These are phyloP conservation scores for Diaporthe nobilis DNA, from an alignment of 2,329 filamentous ascomycete genomes.

Conservation along the genomic window DNA sequence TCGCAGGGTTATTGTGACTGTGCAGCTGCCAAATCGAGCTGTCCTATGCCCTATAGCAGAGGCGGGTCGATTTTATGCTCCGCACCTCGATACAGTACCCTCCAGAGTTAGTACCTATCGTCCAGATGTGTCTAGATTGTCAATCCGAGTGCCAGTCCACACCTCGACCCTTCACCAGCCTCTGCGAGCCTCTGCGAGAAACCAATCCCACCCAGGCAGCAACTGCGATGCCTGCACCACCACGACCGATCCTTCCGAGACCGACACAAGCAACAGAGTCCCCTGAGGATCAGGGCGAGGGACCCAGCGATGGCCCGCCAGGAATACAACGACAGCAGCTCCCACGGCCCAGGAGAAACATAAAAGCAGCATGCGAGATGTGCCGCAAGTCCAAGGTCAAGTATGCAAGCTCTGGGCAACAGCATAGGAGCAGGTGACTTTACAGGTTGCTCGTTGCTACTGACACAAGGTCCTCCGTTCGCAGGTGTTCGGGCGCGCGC, in stretches of 20 bases:
- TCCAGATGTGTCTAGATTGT: background rate
- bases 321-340: background rate
- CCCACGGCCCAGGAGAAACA: background rate
- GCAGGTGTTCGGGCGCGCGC: constrained; percentile 8
- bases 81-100: background rate
- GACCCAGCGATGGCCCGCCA: background rate
- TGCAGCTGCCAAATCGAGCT: background rate
- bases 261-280: background rate
- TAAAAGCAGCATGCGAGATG: constrained; percentile 6
- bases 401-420: background rate
- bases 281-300: background rate
- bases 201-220: too few relatives aligned
- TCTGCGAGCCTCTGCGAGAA: background rate
- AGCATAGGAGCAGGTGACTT: too few relatives aligned
- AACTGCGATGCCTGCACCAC: background rate
- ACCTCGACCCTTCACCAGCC: background rate
- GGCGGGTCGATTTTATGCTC: background rate
- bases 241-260: background rate
- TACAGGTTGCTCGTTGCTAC: background rate
- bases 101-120: background rate
- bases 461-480: background rate
- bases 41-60: too few relatives aligned
- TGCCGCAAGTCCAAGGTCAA: constrained; percentile 24
- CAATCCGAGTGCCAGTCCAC: background rate
- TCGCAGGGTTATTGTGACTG: background rate